These are phyloP conservation scores for Mycena galericulata DNA, from an alignment of 768 basidiomycete genomes.

Conservation along the genomic window DNA sequence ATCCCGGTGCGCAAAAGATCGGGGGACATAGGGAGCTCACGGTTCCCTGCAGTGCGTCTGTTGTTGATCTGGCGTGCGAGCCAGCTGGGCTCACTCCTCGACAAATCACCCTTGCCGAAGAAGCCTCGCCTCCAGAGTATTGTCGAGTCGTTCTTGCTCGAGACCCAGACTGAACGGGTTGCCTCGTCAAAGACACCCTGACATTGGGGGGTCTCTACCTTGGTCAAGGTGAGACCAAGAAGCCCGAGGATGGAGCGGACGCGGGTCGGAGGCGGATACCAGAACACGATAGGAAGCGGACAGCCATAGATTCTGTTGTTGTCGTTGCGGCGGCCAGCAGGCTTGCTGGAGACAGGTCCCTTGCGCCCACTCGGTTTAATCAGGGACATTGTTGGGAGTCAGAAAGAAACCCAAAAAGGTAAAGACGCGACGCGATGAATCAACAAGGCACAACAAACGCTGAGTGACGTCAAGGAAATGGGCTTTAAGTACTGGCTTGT, in stretches of 20 bases:
- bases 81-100: constrained; percentile 97
- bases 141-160: constrained; percentile 68
- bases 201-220: constrained; percentile 77
- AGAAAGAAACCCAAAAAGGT: not conserved
- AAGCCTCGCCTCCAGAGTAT: constrained; percentile 92
- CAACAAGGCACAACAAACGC: not conserved
- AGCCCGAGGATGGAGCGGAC: constrained; percentile 61
- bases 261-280: constrained; percentile 55
- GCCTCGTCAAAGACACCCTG: constrained; percentile 81
- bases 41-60: constrained; percentile 66
- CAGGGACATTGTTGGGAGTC: constrained; percentile 58
- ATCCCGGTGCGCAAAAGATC: not conserved
- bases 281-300: constrained; percentile 73
- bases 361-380: constrained; percentile 56
- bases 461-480: constrained; percentile 3
- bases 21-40: constrained; percentile 53
- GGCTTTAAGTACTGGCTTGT: not conserved
- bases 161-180: constrained; percentile 92
- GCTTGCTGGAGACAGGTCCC: constrained; percentile 56
- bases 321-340: constrained; percentile 66
- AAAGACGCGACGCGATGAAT: not conserved
- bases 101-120: constrained; percentile 97
- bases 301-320: constrained; percentile 77
- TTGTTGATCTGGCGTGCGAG: constrained; percentile 80
- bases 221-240: constrained; percentile 69